Evolutionary conservation across 2,329 filamentous ascomycete species (phyloP).

Genomic region (Fusarium tanahbumbuense): DNA sequence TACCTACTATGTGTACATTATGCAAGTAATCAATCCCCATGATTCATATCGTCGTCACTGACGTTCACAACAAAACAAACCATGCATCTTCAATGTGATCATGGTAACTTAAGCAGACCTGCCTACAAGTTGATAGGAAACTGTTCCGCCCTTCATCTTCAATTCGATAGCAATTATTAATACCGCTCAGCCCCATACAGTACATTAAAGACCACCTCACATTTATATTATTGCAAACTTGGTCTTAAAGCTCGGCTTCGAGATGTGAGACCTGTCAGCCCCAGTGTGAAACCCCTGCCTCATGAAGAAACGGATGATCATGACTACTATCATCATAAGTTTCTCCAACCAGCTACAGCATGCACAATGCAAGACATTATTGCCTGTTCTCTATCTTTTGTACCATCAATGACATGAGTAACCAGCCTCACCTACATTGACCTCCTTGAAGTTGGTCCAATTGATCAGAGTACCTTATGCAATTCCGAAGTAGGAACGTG

Average conservation of each 20-base stretch:
- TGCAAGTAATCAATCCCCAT: slow-evolving; percentile 1
- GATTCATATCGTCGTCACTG: slow-evolving; percentile 6
- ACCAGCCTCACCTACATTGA: neutral
- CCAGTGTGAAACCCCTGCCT: slow-evolving; percentile 15
- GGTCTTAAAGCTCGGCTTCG: slow-evolving; percentile 7
- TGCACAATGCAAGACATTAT: neutral
- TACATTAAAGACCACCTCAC: neutral
- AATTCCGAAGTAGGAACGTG: neutral
- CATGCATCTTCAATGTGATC: neutral
- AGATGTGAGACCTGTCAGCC: slow-evolving; percentile 4
- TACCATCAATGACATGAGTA: neutral
- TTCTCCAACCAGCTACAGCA: neutral
- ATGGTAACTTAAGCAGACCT: neutral
- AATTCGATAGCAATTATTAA: neutral
- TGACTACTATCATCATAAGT: slow-evolving; percentile 10
- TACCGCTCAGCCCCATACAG: neutral
- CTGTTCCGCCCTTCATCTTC: neutral
- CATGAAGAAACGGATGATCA: slow-evolving; percentile 23
- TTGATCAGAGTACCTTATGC: neutral
- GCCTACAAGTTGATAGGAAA: neutral
- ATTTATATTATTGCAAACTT: neutral
- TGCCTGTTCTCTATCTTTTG: neutral
- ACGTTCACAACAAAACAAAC: neutral
- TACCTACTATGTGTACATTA: neutral
- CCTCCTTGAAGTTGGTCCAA: neutral